Evolutionary conservation across 192 early-diverging fungal species (phyloP).

Genomic region (Linderina pennispora): DNA sequence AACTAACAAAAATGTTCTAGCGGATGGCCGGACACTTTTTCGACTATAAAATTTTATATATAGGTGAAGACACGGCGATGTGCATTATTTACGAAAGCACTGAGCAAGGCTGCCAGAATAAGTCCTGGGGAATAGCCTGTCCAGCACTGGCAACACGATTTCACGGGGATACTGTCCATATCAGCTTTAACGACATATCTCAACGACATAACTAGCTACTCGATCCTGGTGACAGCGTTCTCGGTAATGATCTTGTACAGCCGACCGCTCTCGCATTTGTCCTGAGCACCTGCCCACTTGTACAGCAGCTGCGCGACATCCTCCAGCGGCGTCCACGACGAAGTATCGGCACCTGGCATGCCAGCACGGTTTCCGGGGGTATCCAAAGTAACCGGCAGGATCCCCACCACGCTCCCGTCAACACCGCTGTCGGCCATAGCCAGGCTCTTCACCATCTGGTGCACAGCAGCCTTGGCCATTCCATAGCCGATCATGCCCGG

Average conservation of each 20-base stretch:
- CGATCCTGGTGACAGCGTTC: constrained; percentile 11
- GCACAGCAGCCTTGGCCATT: constrained; percentile 87
- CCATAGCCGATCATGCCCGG: constrained; percentile 88
- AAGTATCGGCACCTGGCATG: constrained; percentile 78
- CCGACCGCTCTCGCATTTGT: constrained; percentile 18
- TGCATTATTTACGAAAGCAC: no score
- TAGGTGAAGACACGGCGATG: no score
- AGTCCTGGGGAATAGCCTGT: no score
- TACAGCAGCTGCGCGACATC: constrained; percentile 51
- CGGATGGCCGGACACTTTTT: no score
- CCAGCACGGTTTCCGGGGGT: constrained; percentile 85
- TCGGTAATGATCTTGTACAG: constrained; percentile 31
- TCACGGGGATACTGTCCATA: no score
- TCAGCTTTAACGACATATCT: no score
- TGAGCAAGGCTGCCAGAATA: no score
- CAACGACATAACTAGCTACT: no score
- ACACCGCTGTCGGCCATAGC: constrained; percentile 66
- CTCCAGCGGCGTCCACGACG: constrained; percentile 78
- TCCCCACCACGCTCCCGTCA: constrained; percentile 64
- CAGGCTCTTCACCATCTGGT: constrained; percentile 77
- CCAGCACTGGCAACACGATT: no score
- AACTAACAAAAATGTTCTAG: no score
- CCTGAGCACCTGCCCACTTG: constrained; percentile 17
- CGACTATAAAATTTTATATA: no score
- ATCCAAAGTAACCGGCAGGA: constrained; percentile 75